These are phyloP conservation scores for Fragaria nilgerrensis DNA, from an alignment of 306 rosid genomes.

Conservation along the genomic window DNA sequence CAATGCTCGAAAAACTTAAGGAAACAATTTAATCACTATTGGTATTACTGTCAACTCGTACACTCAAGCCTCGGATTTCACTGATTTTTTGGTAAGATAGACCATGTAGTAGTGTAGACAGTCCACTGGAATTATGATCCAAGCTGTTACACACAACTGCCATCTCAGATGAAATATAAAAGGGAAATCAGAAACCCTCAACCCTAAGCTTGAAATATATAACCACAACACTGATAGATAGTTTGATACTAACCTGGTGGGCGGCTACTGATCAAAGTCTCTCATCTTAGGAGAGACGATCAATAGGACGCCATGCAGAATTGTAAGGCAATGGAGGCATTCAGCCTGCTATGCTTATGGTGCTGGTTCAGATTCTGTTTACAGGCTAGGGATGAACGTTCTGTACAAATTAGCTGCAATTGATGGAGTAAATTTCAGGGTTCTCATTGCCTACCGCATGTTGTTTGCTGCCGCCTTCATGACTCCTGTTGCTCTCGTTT, in stretches of 20 bases:
- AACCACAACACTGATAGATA: not conserved
- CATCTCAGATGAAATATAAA: not conserved
- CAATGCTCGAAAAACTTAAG: too few species aligned
- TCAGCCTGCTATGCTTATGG: conserved; percentile 45
- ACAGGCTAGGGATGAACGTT: conserved; percentile 49
- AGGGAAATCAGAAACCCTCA: not conserved
- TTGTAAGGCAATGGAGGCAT: not conserved
- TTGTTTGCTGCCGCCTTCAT: conserved; percentile 55
- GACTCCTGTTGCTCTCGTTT: conserved; percentile 48
- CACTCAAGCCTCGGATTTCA: not conserved
- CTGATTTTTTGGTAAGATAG: not conserved
- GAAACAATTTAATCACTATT: too few species aligned
- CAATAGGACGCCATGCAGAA: not conserved
- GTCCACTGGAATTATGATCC: too few species aligned
- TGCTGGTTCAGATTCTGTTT: conserved; percentile 40
- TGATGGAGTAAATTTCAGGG: conserved; percentile 58
- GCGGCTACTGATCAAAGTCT: not conserved
- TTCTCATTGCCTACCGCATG: conserved; percentile 59
- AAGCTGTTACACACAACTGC: not conserved
- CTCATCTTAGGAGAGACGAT: not conserved
- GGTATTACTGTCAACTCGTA: not conserved
- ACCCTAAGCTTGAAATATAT: not conserved
- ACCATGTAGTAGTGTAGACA: too few species aligned
- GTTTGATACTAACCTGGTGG: not conserved
- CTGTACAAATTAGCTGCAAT: conserved; percentile 49